A percentile compares a stretch with the other conserved stretches of the same genome.
phyloP scores from a whole-genome alignment of 805 yeast genomes.

The Zygosaccharomyces kombuchaensis region DNA sequence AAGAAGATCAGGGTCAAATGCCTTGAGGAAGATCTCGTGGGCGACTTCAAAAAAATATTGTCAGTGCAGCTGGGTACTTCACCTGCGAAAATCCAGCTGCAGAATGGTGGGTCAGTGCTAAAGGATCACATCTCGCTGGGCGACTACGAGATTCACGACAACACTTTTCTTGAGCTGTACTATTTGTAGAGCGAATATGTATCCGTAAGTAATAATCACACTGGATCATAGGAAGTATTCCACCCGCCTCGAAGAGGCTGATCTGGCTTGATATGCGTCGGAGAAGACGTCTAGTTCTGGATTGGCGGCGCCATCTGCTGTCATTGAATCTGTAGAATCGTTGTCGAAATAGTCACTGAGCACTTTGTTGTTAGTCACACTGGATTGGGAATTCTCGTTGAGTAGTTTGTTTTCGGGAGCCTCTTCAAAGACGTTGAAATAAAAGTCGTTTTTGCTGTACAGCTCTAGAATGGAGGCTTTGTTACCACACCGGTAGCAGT shows the following conservation, averaged over 20 bases:
- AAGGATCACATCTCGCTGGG: constrained; percentile 88
- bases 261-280: constrained; percentile 34
- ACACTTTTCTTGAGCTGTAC: constrained; percentile 80
- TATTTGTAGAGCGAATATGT: constrained; percentile 45
- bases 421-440: constrained; percentile 92
- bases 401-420: constrained; percentile 79
- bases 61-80: constrained; percentile 80
- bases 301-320: constrained; percentile 10
- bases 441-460: constrained; percentile 58
- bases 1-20: constrained; percentile 87
- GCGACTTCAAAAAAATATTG: constrained; percentile 82
- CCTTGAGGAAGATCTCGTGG: constrained; percentile 75
- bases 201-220: constrained; percentile 17
- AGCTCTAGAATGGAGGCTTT: constrained; percentile 96
- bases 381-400: constrained; percentile 22
- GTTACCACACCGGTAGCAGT: constrained; percentile 95
- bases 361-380: constrained; percentile 17
- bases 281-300: constrained; percentile 29
- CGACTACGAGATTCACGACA: constrained; percentile 93
- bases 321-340: constrained; percentile 5
- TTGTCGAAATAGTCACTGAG: constrained; percentile 22
- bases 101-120: constrained; percentile 77
- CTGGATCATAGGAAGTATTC: constrained; percentile 31
- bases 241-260: constrained; percentile 32
- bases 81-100: constrained; percentile 57